These are phyloP conservation scores for Xylaria sp. DNA, from an alignment of 2,329 filamentous ascomycete genomes.

Conservation along the genomic window DNA sequence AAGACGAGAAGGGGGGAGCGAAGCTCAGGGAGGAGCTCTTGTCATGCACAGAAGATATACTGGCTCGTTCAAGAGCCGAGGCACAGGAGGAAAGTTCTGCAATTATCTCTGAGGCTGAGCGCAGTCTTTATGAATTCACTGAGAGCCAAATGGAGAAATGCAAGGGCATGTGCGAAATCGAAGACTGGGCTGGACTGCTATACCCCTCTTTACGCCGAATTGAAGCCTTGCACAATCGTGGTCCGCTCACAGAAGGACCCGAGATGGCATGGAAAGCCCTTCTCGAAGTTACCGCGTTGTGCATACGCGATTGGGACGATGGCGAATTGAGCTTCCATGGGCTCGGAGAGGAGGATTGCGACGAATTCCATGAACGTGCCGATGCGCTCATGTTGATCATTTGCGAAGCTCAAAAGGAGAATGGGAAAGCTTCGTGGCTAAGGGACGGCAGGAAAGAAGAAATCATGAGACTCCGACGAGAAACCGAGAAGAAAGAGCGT, in stretches of 20 bases:
- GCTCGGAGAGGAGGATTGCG: slow-evolving; percentile 5
- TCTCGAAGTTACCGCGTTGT: background rate
- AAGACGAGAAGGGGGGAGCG: background rate
- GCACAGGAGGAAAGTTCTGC: background rate
- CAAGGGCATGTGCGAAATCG: background rate
- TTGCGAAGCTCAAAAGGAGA: slow-evolving; percentile 12
- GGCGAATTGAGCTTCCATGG: background rate
- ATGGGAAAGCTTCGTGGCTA: slow-evolving; percentile 1
- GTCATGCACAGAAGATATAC: background rate
- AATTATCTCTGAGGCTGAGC: background rate
- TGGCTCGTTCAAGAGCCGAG: background rate
- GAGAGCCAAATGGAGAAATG: background rate
- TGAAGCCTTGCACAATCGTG: background rate
- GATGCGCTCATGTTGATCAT: slow-evolving; percentile 14
- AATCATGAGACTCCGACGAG: background rate
- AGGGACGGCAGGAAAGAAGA: slow-evolving; percentile 8
- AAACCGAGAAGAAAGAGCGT: background rate
- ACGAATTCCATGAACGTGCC: slow-evolving; percentile 4
- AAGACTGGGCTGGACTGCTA: background rate
- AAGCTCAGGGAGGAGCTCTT: slow-evolving; percentile 6
- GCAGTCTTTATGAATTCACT: background rate
- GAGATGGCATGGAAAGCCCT: slow-evolving; percentile 9
- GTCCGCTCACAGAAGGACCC: background rate
- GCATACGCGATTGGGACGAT: background rate
- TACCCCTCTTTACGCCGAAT: background rate